Percentiles rank a stretch among this genome's conserved stretches.
Evolutionary conservation across 148 eudicot genomes (phyloP).

Genomic region (Chenopodium album): DNA sequence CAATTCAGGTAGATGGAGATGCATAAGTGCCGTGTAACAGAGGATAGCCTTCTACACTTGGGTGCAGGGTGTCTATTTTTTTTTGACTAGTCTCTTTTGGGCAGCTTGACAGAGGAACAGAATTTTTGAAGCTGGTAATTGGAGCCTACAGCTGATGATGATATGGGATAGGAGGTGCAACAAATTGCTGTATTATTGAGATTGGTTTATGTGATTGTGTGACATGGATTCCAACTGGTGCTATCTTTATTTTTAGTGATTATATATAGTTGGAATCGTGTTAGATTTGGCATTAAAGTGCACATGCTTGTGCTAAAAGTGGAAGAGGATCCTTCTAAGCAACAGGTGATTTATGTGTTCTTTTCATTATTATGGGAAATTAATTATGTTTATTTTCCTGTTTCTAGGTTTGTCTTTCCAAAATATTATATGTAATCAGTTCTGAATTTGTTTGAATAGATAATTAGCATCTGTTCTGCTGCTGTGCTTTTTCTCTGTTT

Average conservation of each 20-base stretch:
- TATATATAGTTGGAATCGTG: conserved; percentile 21
- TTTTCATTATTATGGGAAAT: background rate
- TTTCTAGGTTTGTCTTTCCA: background rate
- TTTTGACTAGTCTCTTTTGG: conserved; percentile 16
- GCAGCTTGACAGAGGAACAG: conserved; percentile 18
- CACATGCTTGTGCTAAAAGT: conserved; percentile 23
- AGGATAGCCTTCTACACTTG: conserved; percentile 9
- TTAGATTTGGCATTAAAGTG: conserved; percentile 14
- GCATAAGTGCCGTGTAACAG: conserved; percentile 15
- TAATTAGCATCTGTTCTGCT: background rate
- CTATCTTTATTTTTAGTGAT: background rate
- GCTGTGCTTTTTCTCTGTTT: background rate
- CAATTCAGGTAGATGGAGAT: conserved; percentile 23
- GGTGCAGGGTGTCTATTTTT: background rate
- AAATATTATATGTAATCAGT: too few species aligned
- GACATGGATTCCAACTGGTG: conserved; percentile 23
- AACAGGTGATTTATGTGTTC: conserved; percentile 31
- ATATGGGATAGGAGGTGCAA: conserved; percentile 23
- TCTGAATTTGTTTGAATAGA: too few species aligned
- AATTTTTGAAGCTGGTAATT: background rate
- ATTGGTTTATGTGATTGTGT: conserved; percentile 19
- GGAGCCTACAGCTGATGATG: conserved; percentile 23
- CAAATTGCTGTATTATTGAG: conserved; percentile 6
- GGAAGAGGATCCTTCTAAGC: conserved; percentile 23
- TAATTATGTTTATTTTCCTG: background rate